phyloP scores from a whole-genome alignment of 2,329 filamentous ascomycete species.

The Alternaria panax region DNA sequence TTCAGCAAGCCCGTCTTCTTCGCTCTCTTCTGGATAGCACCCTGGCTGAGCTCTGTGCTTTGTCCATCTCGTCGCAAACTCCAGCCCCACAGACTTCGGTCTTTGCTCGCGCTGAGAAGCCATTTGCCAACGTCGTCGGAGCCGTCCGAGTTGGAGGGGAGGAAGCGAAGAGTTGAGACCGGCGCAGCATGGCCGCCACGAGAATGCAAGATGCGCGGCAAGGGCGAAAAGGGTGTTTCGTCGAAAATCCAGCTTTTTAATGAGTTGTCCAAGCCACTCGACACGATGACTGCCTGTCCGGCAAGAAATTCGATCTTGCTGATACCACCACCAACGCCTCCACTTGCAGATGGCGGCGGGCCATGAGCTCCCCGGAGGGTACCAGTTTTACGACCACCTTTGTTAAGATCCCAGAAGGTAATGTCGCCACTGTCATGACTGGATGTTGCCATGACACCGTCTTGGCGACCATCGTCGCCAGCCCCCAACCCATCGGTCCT shows the following conservation, averaged over 20 bases:
- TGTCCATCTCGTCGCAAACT: conserved; percentile 94
- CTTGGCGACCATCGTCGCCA: conserved; percentile 79
- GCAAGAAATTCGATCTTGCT: conserved; percentile 88
- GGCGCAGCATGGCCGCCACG: conserved; percentile 89
- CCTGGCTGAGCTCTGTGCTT: conserved; percentile 91
- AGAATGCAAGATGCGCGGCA: conserved; percentile 83
- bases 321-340: conserved; percentile 72
- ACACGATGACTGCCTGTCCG: conserved; percentile 88
- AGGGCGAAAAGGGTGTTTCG: conserved; percentile 84
- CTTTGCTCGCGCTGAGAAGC: conserved; percentile 87
- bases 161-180: conserved; percentile 81
- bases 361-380: conserved; percentile 89
- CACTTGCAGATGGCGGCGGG: conserved; percentile 66
- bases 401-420: conserved; percentile 94
- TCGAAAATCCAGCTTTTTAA: conserved; percentile 98
- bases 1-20: conserved; percentile 83
- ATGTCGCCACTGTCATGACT: conserved; percentile 82
- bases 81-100: conserved; percentile 95
- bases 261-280: conserved; percentile 90
- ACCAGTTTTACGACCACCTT: conserved; percentile 84
- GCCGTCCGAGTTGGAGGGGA: conserved; percentile 88
- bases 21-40: conserved; percentile 83
- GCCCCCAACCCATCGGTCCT: conserved; percentile 88
- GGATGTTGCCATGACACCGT: conserved; percentile 94
- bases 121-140: conserved; percentile 90